Conservation (phyloP, 2,329 filamentous ascomycete species). For the Arthrobotrys conoides region DNA sequence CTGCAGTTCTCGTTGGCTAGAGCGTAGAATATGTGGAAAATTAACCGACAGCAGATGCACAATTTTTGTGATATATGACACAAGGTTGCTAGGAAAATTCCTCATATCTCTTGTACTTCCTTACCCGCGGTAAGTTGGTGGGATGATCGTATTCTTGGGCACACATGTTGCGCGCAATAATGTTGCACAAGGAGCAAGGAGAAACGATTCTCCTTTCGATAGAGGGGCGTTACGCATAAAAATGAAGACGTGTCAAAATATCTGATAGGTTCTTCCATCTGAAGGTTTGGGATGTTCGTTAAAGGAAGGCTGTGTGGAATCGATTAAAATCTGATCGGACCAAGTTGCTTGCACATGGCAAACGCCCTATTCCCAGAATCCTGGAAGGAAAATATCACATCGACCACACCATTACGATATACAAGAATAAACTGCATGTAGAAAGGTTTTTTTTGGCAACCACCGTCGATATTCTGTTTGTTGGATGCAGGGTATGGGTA, state of each 20-base stretch:
- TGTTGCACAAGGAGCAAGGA: conserved; percentile 28
- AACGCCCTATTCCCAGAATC: conserved; percentile 19
- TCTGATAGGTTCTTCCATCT: conserved; percentile 54
- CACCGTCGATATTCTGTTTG: not conserved
- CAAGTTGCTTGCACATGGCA: not conserved
- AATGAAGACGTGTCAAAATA: conserved; percentile 15
- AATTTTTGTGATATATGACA: conserved; percentile 56
- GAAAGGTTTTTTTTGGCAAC: conserved; percentile 3
- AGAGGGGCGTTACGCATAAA: not conserved
- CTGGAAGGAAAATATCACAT: not conserved
- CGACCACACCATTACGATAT: conserved; percentile 9
- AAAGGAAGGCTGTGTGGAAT: conserved; percentile 26
- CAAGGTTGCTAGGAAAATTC: conserved; percentile 3
- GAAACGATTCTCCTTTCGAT: conserved; percentile 16
- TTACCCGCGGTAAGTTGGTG: not conserved
- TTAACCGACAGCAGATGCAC: conserved; percentile 49
- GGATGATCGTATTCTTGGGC: conserved; percentile 10
- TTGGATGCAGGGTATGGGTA: conserved; percentile 8
- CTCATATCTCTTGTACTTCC: not conserved
- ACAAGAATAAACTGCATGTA: conserved; percentile 1
- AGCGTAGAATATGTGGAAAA: conserved; percentile 34
- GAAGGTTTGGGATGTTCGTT: conserved; percentile 12
- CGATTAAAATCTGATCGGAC: conserved; percentile 6
- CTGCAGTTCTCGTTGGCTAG: conserved; percentile 54
- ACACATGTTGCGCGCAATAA: conserved; percentile 4